A percentile compares a stretch with the other conserved stretches of the same genome.
Conservation (phyloP, 805 yeast species). For the Zygotorulaspora florentina region DNA sequence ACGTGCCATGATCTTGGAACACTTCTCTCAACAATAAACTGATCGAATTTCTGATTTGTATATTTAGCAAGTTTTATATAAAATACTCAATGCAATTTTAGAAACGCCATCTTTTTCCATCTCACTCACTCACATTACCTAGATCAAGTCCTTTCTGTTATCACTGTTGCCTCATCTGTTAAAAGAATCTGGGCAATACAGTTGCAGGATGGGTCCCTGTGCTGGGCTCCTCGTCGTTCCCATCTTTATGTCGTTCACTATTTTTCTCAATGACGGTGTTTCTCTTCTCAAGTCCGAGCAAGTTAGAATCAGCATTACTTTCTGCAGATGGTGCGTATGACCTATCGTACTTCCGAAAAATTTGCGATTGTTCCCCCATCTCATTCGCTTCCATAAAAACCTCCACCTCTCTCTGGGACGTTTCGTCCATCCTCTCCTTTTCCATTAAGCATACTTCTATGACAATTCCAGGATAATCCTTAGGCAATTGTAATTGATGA, state of each 20-base stretch:
- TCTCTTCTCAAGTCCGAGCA: not conserved
- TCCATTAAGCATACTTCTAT: conserved; percentile 38
- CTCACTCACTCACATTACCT: too few species aligned
- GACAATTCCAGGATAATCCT: conserved; percentile 40
- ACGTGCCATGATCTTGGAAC: conserved; percentile 92
- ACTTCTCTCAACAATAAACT: conserved; percentile 83
- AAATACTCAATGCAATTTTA: not conserved
- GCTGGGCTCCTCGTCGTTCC: not conserved
- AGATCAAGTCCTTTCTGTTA: too few species aligned
- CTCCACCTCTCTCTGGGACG: conserved; percentile 24
- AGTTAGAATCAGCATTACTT: not conserved
- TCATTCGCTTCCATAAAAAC: conserved; percentile 25
- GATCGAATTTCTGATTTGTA: conserved; percentile 10
- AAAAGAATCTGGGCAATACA: conserved; percentile 20
- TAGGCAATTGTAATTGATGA: conserved; percentile 26
- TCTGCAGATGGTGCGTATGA: not conserved
- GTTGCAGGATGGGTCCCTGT: conserved; percentile 7
- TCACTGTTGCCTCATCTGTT: too few species aligned
- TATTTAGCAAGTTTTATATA: conserved; percentile 5
- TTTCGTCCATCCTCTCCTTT: conserved; percentile 28
- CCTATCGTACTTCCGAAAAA: too few species aligned
- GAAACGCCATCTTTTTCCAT: conserved; percentile 6
- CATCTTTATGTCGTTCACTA: not conserved
- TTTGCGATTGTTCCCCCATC: conserved; percentile 3
- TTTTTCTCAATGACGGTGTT: not conserved